Evolutionary conservation across 331 rosid species (phyloP).

Genomic region (Erythrophleum ivorense): DNA sequence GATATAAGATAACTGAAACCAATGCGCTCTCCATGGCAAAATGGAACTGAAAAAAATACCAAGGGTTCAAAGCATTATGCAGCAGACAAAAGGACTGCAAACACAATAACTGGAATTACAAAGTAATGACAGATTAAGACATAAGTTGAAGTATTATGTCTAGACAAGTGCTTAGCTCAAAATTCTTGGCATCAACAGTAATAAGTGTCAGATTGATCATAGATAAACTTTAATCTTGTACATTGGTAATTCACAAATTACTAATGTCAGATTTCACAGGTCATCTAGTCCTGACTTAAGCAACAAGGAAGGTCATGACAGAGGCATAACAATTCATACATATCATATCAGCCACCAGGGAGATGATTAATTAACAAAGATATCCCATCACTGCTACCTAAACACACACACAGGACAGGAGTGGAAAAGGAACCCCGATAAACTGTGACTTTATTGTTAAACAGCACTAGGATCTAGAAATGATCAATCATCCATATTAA

Average conservation of each 20-base stretch:
- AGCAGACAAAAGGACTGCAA: conserved; percentile 17
- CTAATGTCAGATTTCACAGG: neutral
- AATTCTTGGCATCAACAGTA: neutral
- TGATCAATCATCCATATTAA: conserved; percentile 7
- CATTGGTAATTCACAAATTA: neutral
- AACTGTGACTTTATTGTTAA: conserved; percentile 18
- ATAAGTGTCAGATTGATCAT: neutral
- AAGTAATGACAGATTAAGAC: neutral
- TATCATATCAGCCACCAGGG: conserved; percentile 19
- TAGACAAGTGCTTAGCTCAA: neutral
- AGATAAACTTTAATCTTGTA: neutral
- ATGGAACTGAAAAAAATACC: conserved; percentile 62
- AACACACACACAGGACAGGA: neutral
- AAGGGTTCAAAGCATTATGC: conserved; percentile 29
- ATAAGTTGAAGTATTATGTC: neutral
- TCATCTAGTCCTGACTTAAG: neutral
- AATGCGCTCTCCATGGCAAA: conserved; percentile 86
- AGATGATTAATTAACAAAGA: conserved; percentile 25
- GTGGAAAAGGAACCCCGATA: conserved; percentile 8
- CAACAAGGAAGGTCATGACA: neutral
- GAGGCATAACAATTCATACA: neutral
- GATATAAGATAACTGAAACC: conserved; percentile 88
- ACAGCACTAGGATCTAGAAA: conserved; percentile 19
- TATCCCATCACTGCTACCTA: conserved; percentile 25
- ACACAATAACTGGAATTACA: neutral